Conservation (phyloP, 345 rosid species). For the Physaria fendleri region DNA sequence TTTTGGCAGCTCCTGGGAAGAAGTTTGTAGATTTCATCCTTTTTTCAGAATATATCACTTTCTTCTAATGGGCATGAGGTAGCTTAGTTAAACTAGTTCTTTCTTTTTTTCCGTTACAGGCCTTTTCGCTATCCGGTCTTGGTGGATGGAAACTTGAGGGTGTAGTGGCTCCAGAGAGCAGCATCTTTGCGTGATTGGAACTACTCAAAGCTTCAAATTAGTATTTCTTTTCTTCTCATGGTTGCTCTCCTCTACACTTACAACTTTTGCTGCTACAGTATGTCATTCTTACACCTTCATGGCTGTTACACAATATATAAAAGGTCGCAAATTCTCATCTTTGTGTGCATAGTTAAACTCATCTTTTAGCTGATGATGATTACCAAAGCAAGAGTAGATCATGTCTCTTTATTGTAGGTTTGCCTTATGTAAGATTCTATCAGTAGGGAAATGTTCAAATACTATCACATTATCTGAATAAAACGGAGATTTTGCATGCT, state of each 20-base stretch:
- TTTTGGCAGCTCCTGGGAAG: slow-evolving; percentile 85
- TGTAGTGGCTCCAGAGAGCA: slow-evolving; percentile 58
- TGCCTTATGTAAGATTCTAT: no score
- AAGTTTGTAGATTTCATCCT: slow-evolving; percentile 36
- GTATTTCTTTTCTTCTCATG: neutral
- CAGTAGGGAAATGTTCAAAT: no score
- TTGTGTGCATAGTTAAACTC: neutral
- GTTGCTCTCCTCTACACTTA: slow-evolving; percentile 4
- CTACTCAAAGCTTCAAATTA: neutral
- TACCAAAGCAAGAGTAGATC: no score
- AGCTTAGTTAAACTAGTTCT: slow-evolving; percentile 6
- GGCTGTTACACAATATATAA: neutral
- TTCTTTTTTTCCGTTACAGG: slow-evolving; percentile 42
- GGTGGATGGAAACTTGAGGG: slow-evolving; percentile 96
- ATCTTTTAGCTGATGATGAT: slow-evolving; percentile 36
- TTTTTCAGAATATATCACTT: neutral
- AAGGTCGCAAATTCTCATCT: neutral
- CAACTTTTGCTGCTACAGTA: neutral
- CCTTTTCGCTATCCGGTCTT: slow-evolving; percentile 69
- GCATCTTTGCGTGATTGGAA: slow-evolving; percentile 13
- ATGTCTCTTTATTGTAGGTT: no score
- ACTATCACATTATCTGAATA: no score
- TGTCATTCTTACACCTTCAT: neutral
- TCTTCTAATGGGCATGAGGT: no score
- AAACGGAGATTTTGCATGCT: no score